A percentile compares a stretch with the other conserved stretches of the same genome.
Conservation (phyloP, 805 yeast species). For the Millerozyma acaciae region DNA sequence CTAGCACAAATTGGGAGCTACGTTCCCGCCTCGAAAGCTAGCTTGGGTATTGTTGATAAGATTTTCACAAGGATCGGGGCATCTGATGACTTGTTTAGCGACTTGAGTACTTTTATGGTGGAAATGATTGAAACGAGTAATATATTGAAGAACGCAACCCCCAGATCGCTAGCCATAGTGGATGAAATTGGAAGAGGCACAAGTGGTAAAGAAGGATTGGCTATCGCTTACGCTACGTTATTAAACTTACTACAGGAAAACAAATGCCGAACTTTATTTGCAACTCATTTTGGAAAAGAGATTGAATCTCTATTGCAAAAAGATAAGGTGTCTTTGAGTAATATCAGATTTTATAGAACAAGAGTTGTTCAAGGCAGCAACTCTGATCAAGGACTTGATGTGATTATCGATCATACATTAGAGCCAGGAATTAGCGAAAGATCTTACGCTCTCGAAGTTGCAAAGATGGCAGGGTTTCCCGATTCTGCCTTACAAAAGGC, state of each 20-base stretch:
- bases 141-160: conserved; percentile 54
- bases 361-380: conserved; percentile 19
- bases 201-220: conserved; percentile 76
- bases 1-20: conserved; percentile 74
- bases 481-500: conserved; percentile 53
- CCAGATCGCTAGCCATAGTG: conserved; percentile 56
- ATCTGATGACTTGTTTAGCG: conserved; percentile 67
- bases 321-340: conserved; percentile 22
- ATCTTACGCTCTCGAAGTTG: conserved; percentile 76
- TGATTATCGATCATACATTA: conserved; percentile 53
- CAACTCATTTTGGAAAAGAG: conserved; percentile 70
- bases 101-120: conserved; percentile 85
- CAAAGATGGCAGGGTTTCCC: conserved; percentile 79
- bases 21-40: conserved; percentile 62
- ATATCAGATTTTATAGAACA: conserved; percentile 28
- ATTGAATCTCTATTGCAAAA: conserved; percentile 32
- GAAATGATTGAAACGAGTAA: conserved; percentile 68
- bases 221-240: conserved; percentile 78
- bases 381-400: conserved; percentile 14
- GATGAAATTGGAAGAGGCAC: conserved; percentile 89
- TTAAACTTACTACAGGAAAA: conserved; percentile 50
- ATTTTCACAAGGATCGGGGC: conserved; percentile 87
- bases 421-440: conserved; percentile 64
- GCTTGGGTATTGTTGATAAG: conserved; percentile 67
- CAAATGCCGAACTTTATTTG: conserved; percentile 74